Evolutionary conservation across 2,329 filamentous ascomycete genomes (phyloP).

Genomic region (Pestalotiopsis sp.): DNA sequence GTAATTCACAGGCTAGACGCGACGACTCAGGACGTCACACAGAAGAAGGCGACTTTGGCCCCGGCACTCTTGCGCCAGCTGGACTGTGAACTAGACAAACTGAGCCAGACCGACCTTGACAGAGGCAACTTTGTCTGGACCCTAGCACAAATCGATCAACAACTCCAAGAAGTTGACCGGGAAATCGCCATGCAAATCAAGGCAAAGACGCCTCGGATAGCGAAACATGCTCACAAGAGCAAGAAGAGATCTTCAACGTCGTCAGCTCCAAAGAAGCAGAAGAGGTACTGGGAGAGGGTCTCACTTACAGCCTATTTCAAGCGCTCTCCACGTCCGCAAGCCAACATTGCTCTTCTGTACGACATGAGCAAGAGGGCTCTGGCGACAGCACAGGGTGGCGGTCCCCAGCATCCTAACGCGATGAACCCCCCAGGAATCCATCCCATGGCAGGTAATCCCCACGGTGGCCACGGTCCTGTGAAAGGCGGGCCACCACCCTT

Average conservation of each 20-base stretch:
- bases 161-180: constrained; percentile 31
- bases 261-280: constrained; percentile 22
- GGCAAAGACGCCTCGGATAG: background rate
- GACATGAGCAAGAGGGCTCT: constrained; percentile 17
- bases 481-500: background rate
- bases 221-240: constrained; percentile 8
- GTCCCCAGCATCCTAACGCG: background rate
- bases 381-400: background rate
- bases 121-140: constrained; percentile 38
- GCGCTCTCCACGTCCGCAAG: constrained; percentile 36
- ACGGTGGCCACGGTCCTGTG: background rate
- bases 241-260: constrained; percentile 6
- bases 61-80: constrained; percentile 44
- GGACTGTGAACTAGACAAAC: constrained; percentile 37
- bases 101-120: constrained; percentile 39
- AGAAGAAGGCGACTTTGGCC: constrained; percentile 42
- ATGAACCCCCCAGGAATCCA: background rate
- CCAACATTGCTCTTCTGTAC: constrained; percentile 29
- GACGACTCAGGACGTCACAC: constrained; percentile 30
- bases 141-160: constrained; percentile 48
- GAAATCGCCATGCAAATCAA: constrained; percentile 12
- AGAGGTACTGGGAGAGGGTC: constrained; percentile 37
- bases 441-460: background rate
- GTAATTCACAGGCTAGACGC: constrained; percentile 41
- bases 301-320: constrained; percentile 51